Base-by-base conservation (phyloP, 2,329 filamentous ascomycete species). In the Metarhizium album region DNA sequence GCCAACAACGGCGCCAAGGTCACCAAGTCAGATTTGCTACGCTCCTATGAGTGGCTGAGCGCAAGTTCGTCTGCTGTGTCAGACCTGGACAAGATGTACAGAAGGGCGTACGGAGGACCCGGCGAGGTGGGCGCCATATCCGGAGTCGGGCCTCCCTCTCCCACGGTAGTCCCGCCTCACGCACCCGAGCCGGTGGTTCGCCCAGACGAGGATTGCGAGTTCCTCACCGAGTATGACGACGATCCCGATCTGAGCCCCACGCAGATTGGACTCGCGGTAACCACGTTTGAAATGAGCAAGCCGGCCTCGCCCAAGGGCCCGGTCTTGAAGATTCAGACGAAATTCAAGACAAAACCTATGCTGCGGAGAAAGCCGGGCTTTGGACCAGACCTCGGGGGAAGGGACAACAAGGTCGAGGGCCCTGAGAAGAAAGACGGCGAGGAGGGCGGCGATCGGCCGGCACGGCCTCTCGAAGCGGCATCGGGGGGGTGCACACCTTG, bases 51-150 rank as follows among this genome's bases (percentile, higher is more conserved):
- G 53, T 80, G 78, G 72, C 67, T 82, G n/a, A 70, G 71, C 16
- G 69, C 82, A 38, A 70, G 69, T 31, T 69, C 74, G 16, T 59
- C 64, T 2, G 76, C 79, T 2, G 62, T 84, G 9, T 57, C 61
- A 0, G 78, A 82, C 38, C 74, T 83, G 2, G 73, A 78, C 52
- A 67, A 67, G 50, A 79, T 78, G 69, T 83, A 83, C 59, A 70
- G 70, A 31, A 69, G 70, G 14, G 73, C 75, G 0, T 83, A 83
- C 53, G 79, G 78, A 1, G 78, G 78, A 0, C 59, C 59, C 0
- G 68, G 71, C 16, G 61, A 67, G 9, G 58, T 64, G 2, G 71
- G 74, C 4, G 78, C 72, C 4, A 75, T 82, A 51, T 70, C 70
- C 48, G 64, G 59, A 42, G 63, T 69, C 49, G 64, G 59, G 43